These are phyloP conservation scores for Pelargonium australe DNA, from an alignment of 441 rosid species.

Conservation along the genomic window DNA sequence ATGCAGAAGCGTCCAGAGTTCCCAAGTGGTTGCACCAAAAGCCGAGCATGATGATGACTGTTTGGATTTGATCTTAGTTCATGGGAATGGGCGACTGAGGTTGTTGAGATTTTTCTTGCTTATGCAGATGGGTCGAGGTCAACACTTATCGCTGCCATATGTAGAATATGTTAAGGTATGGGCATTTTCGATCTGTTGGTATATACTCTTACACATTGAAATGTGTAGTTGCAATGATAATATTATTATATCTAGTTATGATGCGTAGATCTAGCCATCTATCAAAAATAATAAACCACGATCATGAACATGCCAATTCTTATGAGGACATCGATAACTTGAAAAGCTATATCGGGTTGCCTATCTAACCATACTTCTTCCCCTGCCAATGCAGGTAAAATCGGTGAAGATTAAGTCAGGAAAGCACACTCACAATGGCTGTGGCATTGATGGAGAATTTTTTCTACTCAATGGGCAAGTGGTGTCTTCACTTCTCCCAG, in stretches of 20 bases:
- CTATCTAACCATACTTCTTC: constrained; percentile 16
- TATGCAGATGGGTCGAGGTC: constrained; percentile 41
- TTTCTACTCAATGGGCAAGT: constrained; percentile 82
- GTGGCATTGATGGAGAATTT: constrained; percentile 94
- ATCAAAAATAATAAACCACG: not conserved
- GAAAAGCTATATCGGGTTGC: constrained; percentile 3
- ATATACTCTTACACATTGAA: constrained; percentile 6
- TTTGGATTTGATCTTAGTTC: constrained; percentile 85
- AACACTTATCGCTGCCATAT: constrained; percentile 85
- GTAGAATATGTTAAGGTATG: constrained; percentile 91
- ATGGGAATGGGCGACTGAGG: constrained; percentile 79
- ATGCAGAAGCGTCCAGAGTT: constrained; percentile 87
- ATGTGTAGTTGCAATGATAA: not conserved
- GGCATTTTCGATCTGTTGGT: constrained; percentile 10
- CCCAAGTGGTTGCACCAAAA: constrained; percentile 93
- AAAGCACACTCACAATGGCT: constrained; percentile 72
- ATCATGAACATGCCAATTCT: not conserved
- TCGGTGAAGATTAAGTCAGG: constrained; percentile 76
- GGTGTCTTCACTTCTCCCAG: constrained; percentile 73
- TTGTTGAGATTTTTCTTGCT: constrained; percentile 75
- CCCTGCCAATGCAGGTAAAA: constrained; percentile 51
- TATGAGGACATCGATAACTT: not conserved
- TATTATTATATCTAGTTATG: not conserved
- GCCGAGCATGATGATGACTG: constrained; percentile 81
- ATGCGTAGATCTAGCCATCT: not conserved